phyloP scores from a whole-genome alignment of 176 grass and related monocot species.

The Oryza coarctata region DNA sequence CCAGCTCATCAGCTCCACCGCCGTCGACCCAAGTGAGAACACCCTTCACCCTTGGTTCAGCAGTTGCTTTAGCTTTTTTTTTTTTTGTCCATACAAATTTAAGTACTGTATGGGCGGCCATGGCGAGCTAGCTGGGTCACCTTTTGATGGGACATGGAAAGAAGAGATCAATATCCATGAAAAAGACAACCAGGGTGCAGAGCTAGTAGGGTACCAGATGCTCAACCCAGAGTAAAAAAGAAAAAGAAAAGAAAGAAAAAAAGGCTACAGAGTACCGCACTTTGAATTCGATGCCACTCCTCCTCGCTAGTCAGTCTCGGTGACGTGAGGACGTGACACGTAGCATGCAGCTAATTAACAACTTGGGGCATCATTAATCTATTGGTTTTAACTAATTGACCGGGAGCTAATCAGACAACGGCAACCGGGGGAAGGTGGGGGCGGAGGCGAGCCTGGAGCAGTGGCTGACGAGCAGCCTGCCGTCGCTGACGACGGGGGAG shows the following conservation, averaged over 20 bases:
- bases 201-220: neutral
- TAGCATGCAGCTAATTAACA: neutral
- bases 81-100: neutral
- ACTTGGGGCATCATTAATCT: neutral
- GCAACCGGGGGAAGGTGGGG: conserved; percentile 35
- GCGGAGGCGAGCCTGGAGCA: conserved; percentile 33
- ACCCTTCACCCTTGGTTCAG: neutral
- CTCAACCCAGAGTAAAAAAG: neutral
- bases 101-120: neutral
- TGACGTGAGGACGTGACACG: neutral
- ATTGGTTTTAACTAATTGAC: neutral
- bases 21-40: conserved; percentile 39
- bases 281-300: neutral
- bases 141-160: neutral
- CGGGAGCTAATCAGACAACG: conserved; percentile 25
- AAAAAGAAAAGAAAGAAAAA: neutral
- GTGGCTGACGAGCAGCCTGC: conserved; percentile 10
- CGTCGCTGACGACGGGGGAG: conserved; percentile 27
- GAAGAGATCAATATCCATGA: neutral
- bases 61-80: neutral
- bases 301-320: neutral
- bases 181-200: neutral
- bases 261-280: neutral
- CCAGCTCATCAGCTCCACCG: conserved; percentile 54
- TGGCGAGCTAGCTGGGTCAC: neutral